Percentiles rank a stretch among this genome's conserved stretches.
Evolutionary conservation across 169 alveolate species (phyloP).

Genomic region (Perkinsus chesapeaki): DNA sequence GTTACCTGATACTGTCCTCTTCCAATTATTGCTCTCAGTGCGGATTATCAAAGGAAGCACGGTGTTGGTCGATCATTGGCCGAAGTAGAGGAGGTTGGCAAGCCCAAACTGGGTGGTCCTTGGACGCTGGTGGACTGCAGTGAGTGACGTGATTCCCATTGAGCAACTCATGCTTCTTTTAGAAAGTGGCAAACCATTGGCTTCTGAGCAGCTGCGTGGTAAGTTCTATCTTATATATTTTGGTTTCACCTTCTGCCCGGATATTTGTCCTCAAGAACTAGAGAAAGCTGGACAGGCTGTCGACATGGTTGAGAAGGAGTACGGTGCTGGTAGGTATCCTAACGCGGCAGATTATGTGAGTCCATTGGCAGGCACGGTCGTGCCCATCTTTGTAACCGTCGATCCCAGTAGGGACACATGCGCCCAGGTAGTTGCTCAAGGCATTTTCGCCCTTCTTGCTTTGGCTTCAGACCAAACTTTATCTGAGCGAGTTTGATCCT

Average conservation of each 20-base stretch:
- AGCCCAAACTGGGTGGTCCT: conserved; percentile 69
- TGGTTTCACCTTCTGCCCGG: conserved; percentile 77
- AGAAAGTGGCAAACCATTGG: conserved; percentile 27
- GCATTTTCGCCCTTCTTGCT: background rate
- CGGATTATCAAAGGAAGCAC: background rate
- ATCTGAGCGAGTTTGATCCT: conserved; percentile 46
- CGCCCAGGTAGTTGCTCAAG: conserved; percentile 5
- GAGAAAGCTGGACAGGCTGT: conserved; percentile 62
- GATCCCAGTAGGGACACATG: conserved; percentile 44
- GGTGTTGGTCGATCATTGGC: conserved; percentile 6
- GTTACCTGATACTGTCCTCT: background rate
- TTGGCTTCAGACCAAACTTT: conserved; percentile 26
- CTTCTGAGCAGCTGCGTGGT: conserved; percentile 22
- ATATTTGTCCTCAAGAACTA: conserved; percentile 78
- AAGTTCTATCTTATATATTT: conserved; percentile 30
- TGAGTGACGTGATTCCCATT: background rate
- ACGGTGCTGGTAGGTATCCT: background rate
- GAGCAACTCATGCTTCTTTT: conserved; percentile 36
- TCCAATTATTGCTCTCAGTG: background rate
- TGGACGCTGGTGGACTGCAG: conserved; percentile 54
- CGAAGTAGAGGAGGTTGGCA: conserved; percentile 41
- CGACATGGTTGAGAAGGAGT: conserved; percentile 37
- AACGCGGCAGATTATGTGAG: background rate
- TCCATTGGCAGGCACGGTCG: conserved; percentile 10
- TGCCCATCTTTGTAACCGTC: conserved; percentile 34